Evolutionary conservation across 805 yeast genomes (phyloP), one percentile per base, ranked within the genome.

Genomic region (Yarrowia keelungensis): DNA sequence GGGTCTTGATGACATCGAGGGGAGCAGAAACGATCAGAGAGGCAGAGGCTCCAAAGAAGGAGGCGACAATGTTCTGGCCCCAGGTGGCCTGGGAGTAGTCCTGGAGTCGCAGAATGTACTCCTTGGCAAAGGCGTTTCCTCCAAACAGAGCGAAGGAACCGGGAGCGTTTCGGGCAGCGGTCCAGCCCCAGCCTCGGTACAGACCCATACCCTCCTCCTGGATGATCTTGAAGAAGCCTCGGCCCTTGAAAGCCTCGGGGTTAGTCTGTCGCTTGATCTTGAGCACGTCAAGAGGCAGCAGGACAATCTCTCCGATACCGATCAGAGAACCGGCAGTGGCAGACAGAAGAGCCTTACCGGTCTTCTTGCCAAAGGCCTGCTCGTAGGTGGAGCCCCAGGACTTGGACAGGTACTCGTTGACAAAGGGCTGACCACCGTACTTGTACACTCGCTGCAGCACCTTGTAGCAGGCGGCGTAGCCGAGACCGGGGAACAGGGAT

Each of bases 161-260:
- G 46, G 99, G 99, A 2, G 98, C 98, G 79, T 95, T 95, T 86
- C 99, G 89, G 53, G 99, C 99, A 74, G 97, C 97, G 70, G 99
- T 95, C 99, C 99, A 95, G 70, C 98, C 98, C 97, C 98, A 93
- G 73, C 99, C 99, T 78, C 97, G 86, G 83, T 95, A 95, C 74
- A 95, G 84, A 32, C 95, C 92, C 70, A 92, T 84, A 19, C 99
- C 98, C 81, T 95, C 99, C 77, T 95, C 99, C 69, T 83, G 76
- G 70, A 95, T 78, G 76, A 95, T 91, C 80, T 86, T 89, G 73
- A 93, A 71, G 81, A 95, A 93, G 11, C 99, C 98, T 83, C 99
- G 90, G 74, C 99, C 99, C 80, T 88, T 89, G 86, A 95, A 95
- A n/a, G 98, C 83, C 81, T 94, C 99, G n/a, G 99, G 99, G 84